Evolutionary conservation across 129 eudicot genomes (phyloP).

Genomic region (Helianthus tuberosus): DNA sequence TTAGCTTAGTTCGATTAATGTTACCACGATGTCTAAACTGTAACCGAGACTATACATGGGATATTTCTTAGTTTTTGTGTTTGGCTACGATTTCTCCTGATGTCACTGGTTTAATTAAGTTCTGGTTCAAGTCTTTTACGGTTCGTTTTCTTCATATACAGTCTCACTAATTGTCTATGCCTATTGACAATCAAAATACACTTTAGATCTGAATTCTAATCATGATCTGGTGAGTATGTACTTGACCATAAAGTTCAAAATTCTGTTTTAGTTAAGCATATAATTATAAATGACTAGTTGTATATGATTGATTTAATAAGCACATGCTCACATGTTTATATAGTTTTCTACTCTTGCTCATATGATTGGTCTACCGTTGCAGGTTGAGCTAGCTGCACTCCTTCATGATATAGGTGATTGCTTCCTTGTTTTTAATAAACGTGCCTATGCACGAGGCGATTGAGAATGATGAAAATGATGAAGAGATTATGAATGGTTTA

Average conservation of each 20-base stretch:
- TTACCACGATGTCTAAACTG: not conserved
- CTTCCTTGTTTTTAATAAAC: not conserved
- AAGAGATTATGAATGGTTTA: too few species aligned
- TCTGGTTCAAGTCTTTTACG: not conserved
- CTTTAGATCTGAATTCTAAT: slow-evolving; percentile 1
- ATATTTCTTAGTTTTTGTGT: not conserved
- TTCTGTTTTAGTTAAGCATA: slow-evolving; percentile 1
- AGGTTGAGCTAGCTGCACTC: slow-evolving; percentile 98
- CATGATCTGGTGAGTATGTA: not conserved
- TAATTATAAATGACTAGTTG: not conserved
- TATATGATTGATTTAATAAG: not conserved
- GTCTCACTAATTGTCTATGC: slow-evolving; percentile 7
- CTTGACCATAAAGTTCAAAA: not conserved
- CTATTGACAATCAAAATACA: slow-evolving; percentile 1
- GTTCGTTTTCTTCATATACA: not conserved
- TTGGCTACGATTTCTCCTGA: slow-evolving; percentile 7
- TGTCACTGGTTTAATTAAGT: slow-evolving; percentile 1
- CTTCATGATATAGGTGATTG: slow-evolving; percentile 90
- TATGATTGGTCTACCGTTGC: slow-evolving; percentile 13
- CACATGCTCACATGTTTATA: not conserved
- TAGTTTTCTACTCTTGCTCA: not conserved
- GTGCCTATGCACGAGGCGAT: too few species aligned
- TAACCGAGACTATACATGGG: not conserved
- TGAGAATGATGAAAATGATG: too few species aligned
- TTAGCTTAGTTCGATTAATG: slow-evolving; percentile 1